phyloP scores from a whole-genome alignment of 805 yeast genomes.

The Ogataea degrootiae region DNA sequence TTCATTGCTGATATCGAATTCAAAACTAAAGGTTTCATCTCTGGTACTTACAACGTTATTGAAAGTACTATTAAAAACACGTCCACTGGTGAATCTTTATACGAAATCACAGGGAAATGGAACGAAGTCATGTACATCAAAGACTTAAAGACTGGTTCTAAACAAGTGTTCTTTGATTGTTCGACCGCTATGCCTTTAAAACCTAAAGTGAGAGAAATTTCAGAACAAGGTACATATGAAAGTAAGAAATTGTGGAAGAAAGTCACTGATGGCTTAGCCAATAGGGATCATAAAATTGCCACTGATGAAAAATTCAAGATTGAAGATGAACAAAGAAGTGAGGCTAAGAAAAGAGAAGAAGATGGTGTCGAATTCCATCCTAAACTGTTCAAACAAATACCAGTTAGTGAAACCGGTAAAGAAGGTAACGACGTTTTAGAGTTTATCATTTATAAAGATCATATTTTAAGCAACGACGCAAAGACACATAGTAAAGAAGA shows the following conservation, averaged over 20 bases:
- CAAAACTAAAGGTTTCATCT: conserved; percentile 89
- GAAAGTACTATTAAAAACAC: conserved; percentile 63
- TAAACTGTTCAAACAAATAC: conserved; percentile 56
- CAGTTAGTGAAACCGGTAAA: conserved; percentile 28
- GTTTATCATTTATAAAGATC: conserved; percentile 55
- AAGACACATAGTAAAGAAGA: conserved; percentile 40
- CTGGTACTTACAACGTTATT: conserved; percentile 88
- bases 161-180: conserved; percentile 57
- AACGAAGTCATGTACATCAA: conserved; percentile 75
- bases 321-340: conserved; percentile 78
- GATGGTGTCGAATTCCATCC: conserved; percentile 81
- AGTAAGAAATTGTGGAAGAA: conserved; percentile 79
- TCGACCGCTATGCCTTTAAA: conserved; percentile 42
- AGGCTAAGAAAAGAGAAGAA: conserved; percentile 69
- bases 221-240: conserved; percentile 77
- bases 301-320: conserved; percentile 85
- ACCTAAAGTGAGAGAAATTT: conserved; percentile 74
- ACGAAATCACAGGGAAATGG: conserved; percentile 86
- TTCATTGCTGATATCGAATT: conserved; percentile 81
- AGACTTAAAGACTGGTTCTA: conserved; percentile 37
- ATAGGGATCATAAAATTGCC: conserved; percentile 75
- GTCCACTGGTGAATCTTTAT: conserved; percentile 49
- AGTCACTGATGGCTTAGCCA: conserved; percentile 76
- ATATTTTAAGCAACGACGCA: conserved; percentile 39
- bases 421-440: conserved; percentile 47